Percentiles rank a stretch among this genome's conserved stretches.
These are phyloP conservation scores for Tarenaya hassleriana DNA, from an alignment of 345 rosid species.

Conservation along the genomic window DNA sequence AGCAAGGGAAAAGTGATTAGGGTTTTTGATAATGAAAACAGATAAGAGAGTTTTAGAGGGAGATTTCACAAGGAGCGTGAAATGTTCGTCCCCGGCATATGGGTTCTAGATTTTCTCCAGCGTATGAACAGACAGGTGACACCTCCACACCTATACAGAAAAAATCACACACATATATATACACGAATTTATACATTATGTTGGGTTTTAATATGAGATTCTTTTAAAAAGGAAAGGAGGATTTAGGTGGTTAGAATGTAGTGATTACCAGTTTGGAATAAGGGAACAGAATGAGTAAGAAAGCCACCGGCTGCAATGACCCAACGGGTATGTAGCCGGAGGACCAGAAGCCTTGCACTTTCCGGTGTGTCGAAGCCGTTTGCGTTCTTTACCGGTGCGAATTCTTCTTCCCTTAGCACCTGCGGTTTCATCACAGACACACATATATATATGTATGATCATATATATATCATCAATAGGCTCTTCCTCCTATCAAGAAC, in stretches of 20 bases:
- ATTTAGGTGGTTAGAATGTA: no score
- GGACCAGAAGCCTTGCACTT: constrained; percentile 80
- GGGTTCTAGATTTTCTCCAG: constrained; percentile 94
- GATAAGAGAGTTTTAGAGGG: constrained; percentile 40
- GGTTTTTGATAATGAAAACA: no score
- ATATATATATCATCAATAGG: no score
- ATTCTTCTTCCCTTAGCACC: constrained; percentile 97
- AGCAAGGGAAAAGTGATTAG: no score
- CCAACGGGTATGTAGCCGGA: constrained; percentile 89
- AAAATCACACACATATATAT: neutral
- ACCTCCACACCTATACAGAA: constrained; percentile 80
- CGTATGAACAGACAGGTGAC: constrained; percentile 82
- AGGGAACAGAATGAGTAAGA: constrained; percentile 90
- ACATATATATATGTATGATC: no score
- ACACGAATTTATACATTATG: neutral
- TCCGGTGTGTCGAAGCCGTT: constrained; percentile 92
- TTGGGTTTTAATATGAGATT: no score
- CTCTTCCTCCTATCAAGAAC: no score
- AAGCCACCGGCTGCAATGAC: constrained; percentile 97
- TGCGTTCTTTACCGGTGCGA: constrained; percentile 93
- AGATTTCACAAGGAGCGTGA: constrained; percentile 95
- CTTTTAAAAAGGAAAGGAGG: neutral
- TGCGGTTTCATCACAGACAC: no score
- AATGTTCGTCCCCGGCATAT: constrained; percentile 97
- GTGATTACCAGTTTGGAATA: constrained; percentile 79